Evolutionary conservation across 371 early-diverging fungal species (phyloP), one percentile per base, ranked within the genome.

Genomic region (Mortierella sp.): DNA sequence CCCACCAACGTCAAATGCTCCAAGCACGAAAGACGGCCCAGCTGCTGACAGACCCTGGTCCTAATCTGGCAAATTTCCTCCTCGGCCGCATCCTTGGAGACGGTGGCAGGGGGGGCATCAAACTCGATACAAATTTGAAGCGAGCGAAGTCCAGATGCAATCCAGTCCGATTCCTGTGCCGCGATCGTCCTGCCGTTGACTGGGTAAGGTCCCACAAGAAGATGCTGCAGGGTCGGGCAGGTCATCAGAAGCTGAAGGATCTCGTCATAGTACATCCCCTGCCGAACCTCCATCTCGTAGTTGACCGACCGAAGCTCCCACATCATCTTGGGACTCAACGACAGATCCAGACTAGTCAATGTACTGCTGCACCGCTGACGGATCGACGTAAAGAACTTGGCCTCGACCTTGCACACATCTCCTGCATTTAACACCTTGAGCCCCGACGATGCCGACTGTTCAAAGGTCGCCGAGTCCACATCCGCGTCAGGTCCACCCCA

Each of bases 131-230:
- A 73, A 19, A 78, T 61, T 6, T 55, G 26, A 31, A 78, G 66
- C 3, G 73, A 64, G 10, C 26, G 48, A 11, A 78, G 16, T 13
- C 39, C 47, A 4, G 68, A 69, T 64, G 70, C 64, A 4, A 34
- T 26, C 78, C 78, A 78, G 14, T 67, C 39, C 5, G 50, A 8
- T 2, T 34, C 29, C 29, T 45, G 55, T 1, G 11, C 22, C 3
- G 55, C 73, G 39, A 78, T 69, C 41, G 44, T 24, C 34, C 50
- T 63, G n/a, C 65, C 78, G 31, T 78, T 52, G 55, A 78, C 31
- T 5, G 78, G 78, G n/a, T 78, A 78, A 2, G 73, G 63, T 31
- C 65, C 78, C 2, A 71, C 73, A n/a, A 73, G 68, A 4, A 78
- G 55, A 10, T 34, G 22, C 58, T 73, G 66, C 39, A 78, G 47